Evolutionary conservation across 2,329 filamentous ascomycete genomes (phyloP).

Genomic region (Bretziella fagacearum): DNA sequence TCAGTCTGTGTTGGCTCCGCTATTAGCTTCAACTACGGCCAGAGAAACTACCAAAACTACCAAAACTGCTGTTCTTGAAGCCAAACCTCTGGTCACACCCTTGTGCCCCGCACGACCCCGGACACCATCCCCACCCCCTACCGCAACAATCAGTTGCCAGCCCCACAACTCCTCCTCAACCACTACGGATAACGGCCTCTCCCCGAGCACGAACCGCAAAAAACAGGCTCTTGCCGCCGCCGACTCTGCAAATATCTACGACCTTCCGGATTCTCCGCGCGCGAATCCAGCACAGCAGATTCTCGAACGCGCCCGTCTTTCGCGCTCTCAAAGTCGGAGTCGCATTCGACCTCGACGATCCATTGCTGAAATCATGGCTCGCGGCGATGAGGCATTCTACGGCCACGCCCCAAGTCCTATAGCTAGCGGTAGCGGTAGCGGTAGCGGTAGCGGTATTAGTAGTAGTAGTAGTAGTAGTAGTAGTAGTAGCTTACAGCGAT

Average conservation of each 20-base stretch:
- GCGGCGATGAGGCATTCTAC: neutral
- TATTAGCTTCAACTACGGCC: neutral
- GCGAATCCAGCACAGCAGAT: slow-evolving; percentile 6
- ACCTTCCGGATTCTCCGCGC: slow-evolving; percentile 11
- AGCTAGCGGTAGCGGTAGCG: no score
- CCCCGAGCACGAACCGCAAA: neutral
- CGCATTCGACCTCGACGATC: neutral
- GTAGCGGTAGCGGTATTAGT: no score
- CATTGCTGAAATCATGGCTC: neutral
- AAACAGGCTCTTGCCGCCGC: neutral
- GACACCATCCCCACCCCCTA: slow-evolving; percentile 4
- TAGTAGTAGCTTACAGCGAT: no score
- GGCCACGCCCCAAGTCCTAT: slow-evolving; percentile 1
- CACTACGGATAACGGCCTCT: neutral
- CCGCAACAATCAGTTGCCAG: neutral
- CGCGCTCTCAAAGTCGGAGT: neutral
- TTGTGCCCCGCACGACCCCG: neutral
- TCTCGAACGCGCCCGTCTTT: neutral
- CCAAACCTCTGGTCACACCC: no score
- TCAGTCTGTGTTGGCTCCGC: neutral
- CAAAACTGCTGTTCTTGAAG: no score
- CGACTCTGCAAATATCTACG: slow-evolving; percentile 7
- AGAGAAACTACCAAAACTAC: no score
- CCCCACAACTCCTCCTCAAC: neutral
- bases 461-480: no score